Conservation (phyloP, 2,329 filamentous ascomycete genomes). For the Fusarium fracticaudum region DNA sequence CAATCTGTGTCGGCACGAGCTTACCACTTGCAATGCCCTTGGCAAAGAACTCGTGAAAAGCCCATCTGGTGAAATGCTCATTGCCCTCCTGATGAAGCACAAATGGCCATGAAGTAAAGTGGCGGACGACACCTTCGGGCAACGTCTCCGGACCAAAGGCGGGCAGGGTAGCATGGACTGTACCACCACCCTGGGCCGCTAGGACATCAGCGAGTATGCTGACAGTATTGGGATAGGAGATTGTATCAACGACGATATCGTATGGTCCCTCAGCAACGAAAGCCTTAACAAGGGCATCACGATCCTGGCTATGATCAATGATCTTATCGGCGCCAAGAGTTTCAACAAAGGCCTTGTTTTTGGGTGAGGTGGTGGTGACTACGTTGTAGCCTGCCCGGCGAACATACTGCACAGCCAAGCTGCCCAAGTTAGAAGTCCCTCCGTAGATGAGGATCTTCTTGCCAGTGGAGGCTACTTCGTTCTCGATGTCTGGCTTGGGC, state of each 20-base stretch:
- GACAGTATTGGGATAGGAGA: neutral
- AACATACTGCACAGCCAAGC: neutral
- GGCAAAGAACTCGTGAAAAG: neutral
- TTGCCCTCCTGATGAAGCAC: neutral
- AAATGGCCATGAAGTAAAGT: neutral
- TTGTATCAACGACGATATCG: neutral
- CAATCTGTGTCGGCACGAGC: neutral
- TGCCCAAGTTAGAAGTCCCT: neutral
- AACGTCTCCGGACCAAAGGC: neutral
- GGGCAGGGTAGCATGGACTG: neutral
- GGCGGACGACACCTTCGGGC: neutral
- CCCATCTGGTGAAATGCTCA: neutral
- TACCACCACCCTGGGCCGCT: neutral
- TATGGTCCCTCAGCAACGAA: neutral
- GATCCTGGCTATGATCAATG: neutral
- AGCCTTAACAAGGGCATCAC: accelerated
- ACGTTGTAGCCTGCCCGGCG: neutral
- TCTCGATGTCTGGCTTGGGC: neutral
- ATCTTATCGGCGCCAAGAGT: neutral
- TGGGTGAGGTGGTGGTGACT: neutral
- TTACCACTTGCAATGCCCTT: neutral
- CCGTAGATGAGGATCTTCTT: neutral
- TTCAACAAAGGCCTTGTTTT: neutral
- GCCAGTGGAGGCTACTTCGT: neutral
- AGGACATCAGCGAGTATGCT: neutral